These are phyloP conservation scores for Acanthochlamys bracteata DNA, from an alignment of 106 monocot genomes.

Conservation along the genomic window DNA sequence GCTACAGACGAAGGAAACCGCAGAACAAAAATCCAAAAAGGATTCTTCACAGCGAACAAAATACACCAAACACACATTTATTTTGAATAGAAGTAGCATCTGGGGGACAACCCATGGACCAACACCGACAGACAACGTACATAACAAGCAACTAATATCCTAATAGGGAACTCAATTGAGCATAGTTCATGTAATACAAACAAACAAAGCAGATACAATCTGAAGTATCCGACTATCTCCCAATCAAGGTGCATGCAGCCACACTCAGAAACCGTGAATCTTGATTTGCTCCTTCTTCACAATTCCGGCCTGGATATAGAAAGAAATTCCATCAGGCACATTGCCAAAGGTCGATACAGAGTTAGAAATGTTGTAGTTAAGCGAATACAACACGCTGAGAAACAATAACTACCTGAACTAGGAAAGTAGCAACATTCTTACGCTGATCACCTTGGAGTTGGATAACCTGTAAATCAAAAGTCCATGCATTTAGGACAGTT, in stretches of 20 bases:
- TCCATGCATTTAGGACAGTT: not conserved
- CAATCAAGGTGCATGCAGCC: not conserved
- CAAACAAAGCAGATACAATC: not conserved
- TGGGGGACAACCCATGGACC: not conserved
- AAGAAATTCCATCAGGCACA: not conserved
- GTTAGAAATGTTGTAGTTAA: not conserved
- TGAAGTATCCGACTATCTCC: not conserved
- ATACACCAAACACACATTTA: no score
- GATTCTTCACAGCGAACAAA: no score
- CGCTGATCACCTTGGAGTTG: conserved; percentile 45
- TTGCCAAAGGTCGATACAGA: no score
- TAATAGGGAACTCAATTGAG: not conserved
- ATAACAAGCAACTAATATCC: not conserved
- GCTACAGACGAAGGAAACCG: no score
- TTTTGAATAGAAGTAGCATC: not conserved
- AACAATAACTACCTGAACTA: conserved; percentile 19
- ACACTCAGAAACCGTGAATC: conserved; percentile 30
- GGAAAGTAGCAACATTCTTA: conserved; percentile 39
- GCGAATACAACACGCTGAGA: not conserved
- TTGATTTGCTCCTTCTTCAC: conserved; percentile 49
- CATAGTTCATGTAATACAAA: not conserved
- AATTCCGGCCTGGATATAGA: conserved; percentile 24
- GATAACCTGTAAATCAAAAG: conserved; percentile 23
- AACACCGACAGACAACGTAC: conserved; percentile 1
- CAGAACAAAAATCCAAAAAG: no score